These are phyloP conservation scores for Candida odintsovae DNA, from an alignment of 805 yeast genomes.

Conservation along the genomic window DNA sequence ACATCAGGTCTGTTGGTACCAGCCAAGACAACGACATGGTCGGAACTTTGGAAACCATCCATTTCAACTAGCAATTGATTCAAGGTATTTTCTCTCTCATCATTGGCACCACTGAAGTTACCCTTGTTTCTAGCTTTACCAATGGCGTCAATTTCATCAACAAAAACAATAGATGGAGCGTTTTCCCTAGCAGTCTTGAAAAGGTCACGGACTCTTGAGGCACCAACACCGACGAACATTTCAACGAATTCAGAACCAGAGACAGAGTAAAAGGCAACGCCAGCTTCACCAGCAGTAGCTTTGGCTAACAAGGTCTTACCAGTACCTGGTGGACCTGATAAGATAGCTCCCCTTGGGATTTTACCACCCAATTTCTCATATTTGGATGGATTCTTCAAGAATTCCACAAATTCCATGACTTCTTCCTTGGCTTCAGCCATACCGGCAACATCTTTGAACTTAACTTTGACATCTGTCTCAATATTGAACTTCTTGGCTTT, in stretches of 20 bases:
- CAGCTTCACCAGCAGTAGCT: slow-evolving; percentile 97
- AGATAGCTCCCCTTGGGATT: slow-evolving; percentile 91
- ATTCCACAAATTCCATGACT: slow-evolving; percentile 91
- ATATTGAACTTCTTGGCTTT: slow-evolving; percentile 78
- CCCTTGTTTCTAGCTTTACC: slow-evolving; percentile 80
- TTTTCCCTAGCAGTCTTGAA: slow-evolving; percentile 84
- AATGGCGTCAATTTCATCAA: slow-evolving; percentile 94
- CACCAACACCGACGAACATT: slow-evolving; percentile 97
- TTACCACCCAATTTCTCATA: slow-evolving; percentile 89
- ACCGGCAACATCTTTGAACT: slow-evolving; percentile 89
- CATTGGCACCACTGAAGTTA: slow-evolving; percentile 74
- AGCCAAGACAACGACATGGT: slow-evolving; percentile 89
- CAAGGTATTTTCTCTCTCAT: slow-evolving; percentile 89
- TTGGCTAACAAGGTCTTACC: slow-evolving; percentile 91
- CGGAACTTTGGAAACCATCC: slow-evolving; percentile 89
- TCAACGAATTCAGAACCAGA: slow-evolving; percentile 96
- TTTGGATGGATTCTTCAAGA: slow-evolving; percentile 76
- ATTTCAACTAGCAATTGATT: slow-evolving; percentile 91
- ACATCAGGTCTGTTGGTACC: slow-evolving; percentile 95
- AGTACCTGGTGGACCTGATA: slow-evolving; percentile 96
- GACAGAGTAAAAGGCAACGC: slow-evolving; percentile 86
- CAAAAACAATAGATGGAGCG: slow-evolving; percentile 87
- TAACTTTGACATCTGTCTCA: slow-evolving; percentile 74
- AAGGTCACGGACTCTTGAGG: slow-evolving; percentile 88
- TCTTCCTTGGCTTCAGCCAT: slow-evolving; percentile 93